A percentile compares a stretch with the other conserved stretches of the same genome.
Evolutionary conservation across 164 flowering plant genomes (phyloP).

Genomic region (Aristolochia californica): DNA sequence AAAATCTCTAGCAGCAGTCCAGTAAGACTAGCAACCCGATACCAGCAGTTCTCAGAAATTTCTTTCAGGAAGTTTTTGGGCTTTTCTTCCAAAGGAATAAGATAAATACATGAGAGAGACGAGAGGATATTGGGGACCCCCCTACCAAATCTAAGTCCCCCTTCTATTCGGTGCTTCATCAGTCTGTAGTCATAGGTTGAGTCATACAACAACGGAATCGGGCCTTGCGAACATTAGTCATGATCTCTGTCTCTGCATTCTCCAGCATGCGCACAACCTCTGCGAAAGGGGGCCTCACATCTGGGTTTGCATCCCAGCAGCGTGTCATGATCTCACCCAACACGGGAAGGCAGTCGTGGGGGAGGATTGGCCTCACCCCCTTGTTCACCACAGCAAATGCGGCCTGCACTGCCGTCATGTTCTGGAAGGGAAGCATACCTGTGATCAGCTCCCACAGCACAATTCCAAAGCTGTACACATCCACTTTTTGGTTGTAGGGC

Average conservation of each 20-base stretch:
- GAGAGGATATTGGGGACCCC: too few relatives aligned
- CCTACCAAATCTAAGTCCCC: too few relatives aligned
- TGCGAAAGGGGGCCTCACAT: constrained; percentile 67
- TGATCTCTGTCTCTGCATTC: constrained; percentile 61
- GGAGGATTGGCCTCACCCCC: constrained; percentile 62
- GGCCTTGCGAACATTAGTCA: constrained; percentile 80
- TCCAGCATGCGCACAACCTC: constrained; percentile 84
- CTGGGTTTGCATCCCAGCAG: constrained; percentile 90
- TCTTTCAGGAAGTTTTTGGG: too few relatives aligned
- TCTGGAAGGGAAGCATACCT: constrained; percentile 77
- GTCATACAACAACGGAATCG: constrained; percentile 77
- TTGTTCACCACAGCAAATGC: constrained; percentile 96
- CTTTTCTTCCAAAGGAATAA: too few relatives aligned
- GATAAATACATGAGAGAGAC: too few relatives aligned
- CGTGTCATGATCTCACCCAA: constrained; percentile 75
- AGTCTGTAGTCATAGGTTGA: constrained; percentile 69
- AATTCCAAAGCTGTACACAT: constrained; percentile 90
- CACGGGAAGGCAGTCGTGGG: constrained; percentile 64
- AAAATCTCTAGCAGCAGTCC: too few relatives aligned
- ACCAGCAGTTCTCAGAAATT: too few relatives aligned
- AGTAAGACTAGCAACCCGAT: too few relatives aligned
- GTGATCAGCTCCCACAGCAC: constrained; percentile 91
- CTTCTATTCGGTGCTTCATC: constrained; percentile 8
- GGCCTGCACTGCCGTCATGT: constrained; percentile 93
- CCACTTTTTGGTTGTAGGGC: constrained; percentile 86